Evolutionary conservation across 2,329 filamentous ascomycete genomes (phyloP).

Genomic region (Penicillium capsulatum): DNA sequence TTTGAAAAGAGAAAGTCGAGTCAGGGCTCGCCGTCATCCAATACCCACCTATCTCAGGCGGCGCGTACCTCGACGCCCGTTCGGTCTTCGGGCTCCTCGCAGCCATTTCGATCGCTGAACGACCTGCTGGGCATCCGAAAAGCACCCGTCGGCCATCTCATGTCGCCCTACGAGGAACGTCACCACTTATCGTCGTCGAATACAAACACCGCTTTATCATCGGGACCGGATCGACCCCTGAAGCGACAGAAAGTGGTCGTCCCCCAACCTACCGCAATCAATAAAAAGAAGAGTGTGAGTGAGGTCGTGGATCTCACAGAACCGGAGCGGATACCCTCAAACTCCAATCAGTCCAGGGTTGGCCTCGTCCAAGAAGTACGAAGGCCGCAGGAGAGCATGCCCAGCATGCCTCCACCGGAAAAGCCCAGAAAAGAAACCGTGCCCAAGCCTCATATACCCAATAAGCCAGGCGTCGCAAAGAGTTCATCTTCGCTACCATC

Average conservation of each 20-base stretch:
- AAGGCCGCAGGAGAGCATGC: not conserved
- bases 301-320: slow-evolving; percentile 25
- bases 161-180: slow-evolving; percentile 61
- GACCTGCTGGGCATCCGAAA: slow-evolving; percentile 62
- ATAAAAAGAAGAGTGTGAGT: not conserved
- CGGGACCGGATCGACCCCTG: slow-evolving; percentile 27
- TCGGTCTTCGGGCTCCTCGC: slow-evolving; percentile 31
- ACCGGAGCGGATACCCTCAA: slow-evolving; percentile 1
- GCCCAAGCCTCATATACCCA: too few species aligned
- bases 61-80: slow-evolving; percentile 19
- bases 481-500: too few species aligned
- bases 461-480: too few species aligned
- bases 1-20: slow-evolving; percentile 61
- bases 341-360: not conserved
- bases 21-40: slow-evolving; percentile 26
- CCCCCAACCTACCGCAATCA: not conserved
- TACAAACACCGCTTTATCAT: slow-evolving; percentile 6
- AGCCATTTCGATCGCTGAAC: slow-evolving; percentile 56
- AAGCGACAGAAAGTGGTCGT: slow-evolving; percentile 34
- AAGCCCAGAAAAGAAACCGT: too few species aligned
- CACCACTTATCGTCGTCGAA: slow-evolving; percentile 10
- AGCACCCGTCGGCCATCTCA: slow-evolving; percentile 59
- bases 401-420: too few species aligned
- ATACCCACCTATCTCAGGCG: slow-evolving; percentile 25
- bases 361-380: not conserved